These are phyloP conservation scores for Paramyrothecium sp. DNA, from an alignment of 2,329 filamentous ascomycete species.

Conservation along the genomic window DNA sequence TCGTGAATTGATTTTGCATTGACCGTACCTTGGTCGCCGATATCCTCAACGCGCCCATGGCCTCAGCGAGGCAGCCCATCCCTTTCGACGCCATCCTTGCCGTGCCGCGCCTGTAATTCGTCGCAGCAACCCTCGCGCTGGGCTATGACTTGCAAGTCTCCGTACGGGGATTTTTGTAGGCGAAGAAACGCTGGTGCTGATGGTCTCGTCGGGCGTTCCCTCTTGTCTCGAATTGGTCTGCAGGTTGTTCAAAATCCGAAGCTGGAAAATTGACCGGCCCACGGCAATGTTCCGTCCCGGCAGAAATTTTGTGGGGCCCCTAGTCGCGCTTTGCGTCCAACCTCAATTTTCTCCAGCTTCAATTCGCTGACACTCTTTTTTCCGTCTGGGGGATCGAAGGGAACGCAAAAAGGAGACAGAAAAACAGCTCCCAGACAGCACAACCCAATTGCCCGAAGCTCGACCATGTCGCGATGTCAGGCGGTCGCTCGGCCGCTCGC, in stretches of 20 bases:
- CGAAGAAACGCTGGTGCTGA: neutral
- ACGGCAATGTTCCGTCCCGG: too few relatives aligned
- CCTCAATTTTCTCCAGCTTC: slow-evolving; percentile 8
- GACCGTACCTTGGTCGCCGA: slow-evolving; percentile 35
- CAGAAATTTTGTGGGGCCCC: neutral
- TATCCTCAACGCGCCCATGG: slow-evolving; percentile 48
- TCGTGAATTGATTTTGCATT: slow-evolving; percentile 1
- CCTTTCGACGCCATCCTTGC: slow-evolving; percentile 44
- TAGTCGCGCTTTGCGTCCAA: too few relatives aligned
- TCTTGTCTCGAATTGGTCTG: too few relatives aligned
- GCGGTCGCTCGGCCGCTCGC: slow-evolving; percentile 57
- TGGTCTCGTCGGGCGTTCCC: neutral
- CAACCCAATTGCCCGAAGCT: too few relatives aligned
- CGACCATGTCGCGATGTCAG: slow-evolving; percentile 60
- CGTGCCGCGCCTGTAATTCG: slow-evolving; percentile 6
- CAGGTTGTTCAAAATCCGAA: too few relatives aligned
- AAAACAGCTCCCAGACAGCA: too few relatives aligned
- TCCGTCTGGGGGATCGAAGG: too few relatives aligned
- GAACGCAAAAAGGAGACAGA: too few relatives aligned
- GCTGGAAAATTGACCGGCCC: slow-evolving; percentile 1
- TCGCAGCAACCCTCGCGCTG: too few relatives aligned
- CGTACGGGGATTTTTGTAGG: too few relatives aligned
- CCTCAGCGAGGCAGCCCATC: slow-evolving; percentile 50
- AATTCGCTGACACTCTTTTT: slow-evolving; percentile 7
- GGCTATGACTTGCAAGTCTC: too few relatives aligned